These are phyloP conservation scores for Auriscalpium microsporum DNA, from an alignment of 768 basidiomycete species.

Conservation along the genomic window DNA sequence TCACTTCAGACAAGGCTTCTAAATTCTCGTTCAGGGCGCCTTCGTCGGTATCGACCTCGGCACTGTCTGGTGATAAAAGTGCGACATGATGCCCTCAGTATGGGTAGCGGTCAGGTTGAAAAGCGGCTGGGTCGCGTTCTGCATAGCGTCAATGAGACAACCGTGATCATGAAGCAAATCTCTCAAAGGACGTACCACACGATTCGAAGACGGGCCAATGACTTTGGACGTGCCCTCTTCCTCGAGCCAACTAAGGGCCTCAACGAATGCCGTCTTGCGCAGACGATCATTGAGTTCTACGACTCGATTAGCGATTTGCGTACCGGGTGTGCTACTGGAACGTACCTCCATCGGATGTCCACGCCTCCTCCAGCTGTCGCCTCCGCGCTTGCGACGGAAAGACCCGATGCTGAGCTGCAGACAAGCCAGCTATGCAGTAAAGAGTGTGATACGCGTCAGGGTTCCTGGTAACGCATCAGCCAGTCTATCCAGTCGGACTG, in stretches of 20 bases:
- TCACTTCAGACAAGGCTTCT: too few relatives aligned
- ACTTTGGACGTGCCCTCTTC: conserved; percentile 49
- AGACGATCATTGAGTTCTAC: conserved; percentile 24
- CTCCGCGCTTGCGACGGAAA: conserved; percentile 34
- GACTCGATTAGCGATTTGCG: conserved; percentile 10
- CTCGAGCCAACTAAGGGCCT: conserved; percentile 57
- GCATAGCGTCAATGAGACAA: background rate
- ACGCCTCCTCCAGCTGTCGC: conserved; percentile 27
- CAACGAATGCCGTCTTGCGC: conserved; percentile 41
- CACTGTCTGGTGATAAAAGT: conserved; percentile 61
- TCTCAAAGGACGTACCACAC: conserved; percentile 41
- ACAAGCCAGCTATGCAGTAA: conserved; percentile 87
- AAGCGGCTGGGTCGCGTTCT: conserved; percentile 80
- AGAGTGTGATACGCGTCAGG: conserved; percentile 94
- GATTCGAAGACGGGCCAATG: conserved; percentile 54
- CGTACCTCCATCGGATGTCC: conserved; percentile 25
- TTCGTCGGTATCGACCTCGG: conserved; percentile 18
- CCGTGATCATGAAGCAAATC: background rate
- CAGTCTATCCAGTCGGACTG: background rate
- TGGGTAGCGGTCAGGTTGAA: conserved; percentile 71
- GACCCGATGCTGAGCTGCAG: conserved; percentile 78
- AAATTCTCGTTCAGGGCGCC: background rate
- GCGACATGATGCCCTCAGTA: conserved; percentile 53
- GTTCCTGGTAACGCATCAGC: conserved; percentile 33
- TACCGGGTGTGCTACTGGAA: background rate